A percentile compares a stretch with the other conserved stretches of the same genome.
Evolutionary conservation across 768 basidiomycete genomes (phyloP).

Genomic region (Termitomyces sp.): DNA sequence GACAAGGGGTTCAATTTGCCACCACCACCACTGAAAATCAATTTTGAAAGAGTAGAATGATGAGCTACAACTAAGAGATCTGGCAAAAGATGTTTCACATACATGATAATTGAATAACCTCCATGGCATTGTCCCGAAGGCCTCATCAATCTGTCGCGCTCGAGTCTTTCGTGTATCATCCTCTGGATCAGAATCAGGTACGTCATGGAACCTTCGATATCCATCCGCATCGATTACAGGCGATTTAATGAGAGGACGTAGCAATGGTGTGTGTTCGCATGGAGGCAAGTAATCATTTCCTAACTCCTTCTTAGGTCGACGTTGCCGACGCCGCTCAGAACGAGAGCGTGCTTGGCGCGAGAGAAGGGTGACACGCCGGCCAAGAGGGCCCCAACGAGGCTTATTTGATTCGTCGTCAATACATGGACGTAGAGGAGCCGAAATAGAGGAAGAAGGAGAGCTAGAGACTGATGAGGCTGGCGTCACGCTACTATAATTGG

Average conservation of each 20-base stretch:
- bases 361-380: constrained; percentile 44
- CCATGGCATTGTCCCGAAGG: constrained; percentile 65
- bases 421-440: constrained; percentile 66
- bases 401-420: constrained; percentile 38
- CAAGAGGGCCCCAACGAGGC: constrained; percentile 59
- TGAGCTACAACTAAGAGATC: not conserved
- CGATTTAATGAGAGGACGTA: constrained; percentile 14
- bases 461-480: constrained; percentile 43
- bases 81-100: constrained; percentile 22
- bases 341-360: constrained; percentile 21
- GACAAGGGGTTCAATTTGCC: constrained; percentile 60
- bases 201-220: constrained; percentile 3
- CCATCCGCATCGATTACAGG: constrained; percentile 5
- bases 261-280: constrained; percentile 36
- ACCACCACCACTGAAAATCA: constrained; percentile 77
- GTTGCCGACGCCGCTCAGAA: constrained; percentile 12
- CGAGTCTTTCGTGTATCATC: constrained; percentile 32
- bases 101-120: constrained; percentile 69
- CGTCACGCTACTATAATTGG: not conserved
- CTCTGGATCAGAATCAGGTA: constrained; percentile 22
- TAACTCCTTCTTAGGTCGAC: constrained; percentile 6
- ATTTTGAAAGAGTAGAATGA: not conserved
- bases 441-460: constrained; percentile 78
- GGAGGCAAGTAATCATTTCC: constrained; percentile 2
- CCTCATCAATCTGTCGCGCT: constrained; percentile 47